Percentiles rank a stretch among this genome's conserved stretches.
These are phyloP conservation scores for Tulasnella sp. DNA, from an alignment of 768 basidiomycete species.

Conservation along the genomic window DNA sequence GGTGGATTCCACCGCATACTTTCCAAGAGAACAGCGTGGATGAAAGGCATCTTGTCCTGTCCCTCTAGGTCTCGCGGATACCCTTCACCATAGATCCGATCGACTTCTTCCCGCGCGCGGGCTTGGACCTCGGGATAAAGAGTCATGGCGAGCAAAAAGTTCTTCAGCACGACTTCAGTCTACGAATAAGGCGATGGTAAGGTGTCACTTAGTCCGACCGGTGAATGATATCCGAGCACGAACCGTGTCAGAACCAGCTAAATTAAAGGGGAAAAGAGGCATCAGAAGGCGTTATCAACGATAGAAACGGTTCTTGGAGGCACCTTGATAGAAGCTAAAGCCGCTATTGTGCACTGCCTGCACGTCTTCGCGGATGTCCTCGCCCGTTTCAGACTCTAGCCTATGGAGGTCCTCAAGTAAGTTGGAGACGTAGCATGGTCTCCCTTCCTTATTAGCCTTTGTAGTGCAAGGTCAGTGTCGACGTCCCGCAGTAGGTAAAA, in stretches of 20 bases:
- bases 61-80: neutral
- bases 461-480: neutral
- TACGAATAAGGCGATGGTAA: neutral
- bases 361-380: neutral
- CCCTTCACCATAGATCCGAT: neutral
- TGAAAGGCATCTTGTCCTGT: conserved; percentile 13
- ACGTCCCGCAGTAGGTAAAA: neutral
- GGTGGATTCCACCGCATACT: conserved; percentile 2
- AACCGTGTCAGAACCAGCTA: neutral
- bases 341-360: neutral
- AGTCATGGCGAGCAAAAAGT: conserved; percentile 27
- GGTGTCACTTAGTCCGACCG: neutral
- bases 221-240: neutral
- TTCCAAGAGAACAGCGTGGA: conserved; percentile 14
- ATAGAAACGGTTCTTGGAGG: neutral
- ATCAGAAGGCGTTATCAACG: neutral
- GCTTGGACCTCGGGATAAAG: conserved; percentile 21
- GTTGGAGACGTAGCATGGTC: neutral
- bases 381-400: neutral
- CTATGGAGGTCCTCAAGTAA: neutral
- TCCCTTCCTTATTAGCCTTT: neutral
- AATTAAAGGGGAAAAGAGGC: neutral
- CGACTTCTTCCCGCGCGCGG: conserved; percentile 15
- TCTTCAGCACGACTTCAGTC: neutral
- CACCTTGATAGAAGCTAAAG: neutral